Conservation (phyloP, 768 basidiomycete species). For the Hydnomerulius pinastri region DNA sequence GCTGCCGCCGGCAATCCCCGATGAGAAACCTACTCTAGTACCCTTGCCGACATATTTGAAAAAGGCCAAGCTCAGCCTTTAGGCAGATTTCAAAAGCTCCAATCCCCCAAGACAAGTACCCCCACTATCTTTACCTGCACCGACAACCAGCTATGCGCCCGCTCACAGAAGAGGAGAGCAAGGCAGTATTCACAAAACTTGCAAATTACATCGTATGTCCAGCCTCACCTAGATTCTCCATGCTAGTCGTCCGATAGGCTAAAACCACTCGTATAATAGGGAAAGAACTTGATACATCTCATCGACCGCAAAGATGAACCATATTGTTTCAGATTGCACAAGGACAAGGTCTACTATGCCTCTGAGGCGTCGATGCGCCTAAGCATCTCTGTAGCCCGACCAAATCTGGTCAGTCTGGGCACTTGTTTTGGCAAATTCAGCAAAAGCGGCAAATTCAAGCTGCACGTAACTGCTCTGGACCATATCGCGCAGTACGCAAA, state of each 20-base stretch:
- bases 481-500: slow-evolving; percentile 95
- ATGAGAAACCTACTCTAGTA: too few species aligned
- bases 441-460: slow-evolving; percentile 96
- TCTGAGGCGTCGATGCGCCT: slow-evolving; percentile 94
- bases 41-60: too few species aligned
- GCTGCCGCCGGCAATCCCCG: too few species aligned
- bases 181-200: slow-evolving; percentile 92
- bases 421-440: slow-evolving; percentile 98
- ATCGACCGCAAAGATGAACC: slow-evolving; percentile 94
- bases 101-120: slow-evolving; percentile 13
- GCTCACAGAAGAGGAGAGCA: slow-evolving; percentile 95
- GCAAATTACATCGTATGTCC: slow-evolving; percentile 90
- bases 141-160: slow-evolving; percentile 71
- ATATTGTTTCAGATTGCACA: slow-evolving; percentile 94
- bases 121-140: slow-evolving; percentile 12
- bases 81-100: background rate
- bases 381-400: slow-evolving; percentile 87
- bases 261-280: slow-evolving; percentile 45
- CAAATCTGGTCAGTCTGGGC: slow-evolving; percentile 89
- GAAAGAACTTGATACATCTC: slow-evolving; percentile 93
- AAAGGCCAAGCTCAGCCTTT: too few species aligned
- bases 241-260: background rate
- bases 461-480: slow-evolving; percentile 93
- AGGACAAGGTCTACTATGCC: slow-evolving; percentile 94
- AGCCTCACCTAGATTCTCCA: background rate